These are phyloP conservation scores for Citrus unshiu DNA, from an alignment of 345 rosid species.

Conservation along the genomic window DNA sequence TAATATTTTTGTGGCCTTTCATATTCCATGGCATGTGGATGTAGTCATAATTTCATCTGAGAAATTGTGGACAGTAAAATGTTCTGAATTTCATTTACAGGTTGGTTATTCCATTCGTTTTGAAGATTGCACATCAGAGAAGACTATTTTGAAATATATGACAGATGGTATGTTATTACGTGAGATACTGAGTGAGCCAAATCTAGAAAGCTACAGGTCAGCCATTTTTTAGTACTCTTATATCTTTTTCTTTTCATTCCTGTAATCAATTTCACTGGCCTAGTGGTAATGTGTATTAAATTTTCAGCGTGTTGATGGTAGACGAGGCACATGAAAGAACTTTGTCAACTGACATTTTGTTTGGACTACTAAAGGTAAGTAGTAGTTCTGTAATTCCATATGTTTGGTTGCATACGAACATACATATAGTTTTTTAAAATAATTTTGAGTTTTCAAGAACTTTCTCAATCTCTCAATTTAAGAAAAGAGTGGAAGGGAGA, in stretches of 20 bases:
- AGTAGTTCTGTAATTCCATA: background rate
- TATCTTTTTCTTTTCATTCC: background rate
- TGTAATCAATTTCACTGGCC: background rate
- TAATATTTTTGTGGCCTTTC: background rate
- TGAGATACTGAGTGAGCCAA: conserved; percentile 94
- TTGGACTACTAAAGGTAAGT: conserved; percentile 91
- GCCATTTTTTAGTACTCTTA: background rate
- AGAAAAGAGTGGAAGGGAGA: background rate
- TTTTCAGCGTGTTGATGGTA: conserved; percentile 84
- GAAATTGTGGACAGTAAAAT: conserved; percentile 5
- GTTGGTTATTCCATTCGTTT: conserved; percentile 97
- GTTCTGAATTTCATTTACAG: conserved; percentile 34
- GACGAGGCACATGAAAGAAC: conserved; percentile 99
- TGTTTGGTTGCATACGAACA: background rate
- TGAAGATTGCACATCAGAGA: conserved; percentile 98
- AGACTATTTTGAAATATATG: conserved; percentile 90
- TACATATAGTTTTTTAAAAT: background rate
- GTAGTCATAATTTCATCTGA: background rate
- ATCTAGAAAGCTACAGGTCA: conserved; percentile 84
- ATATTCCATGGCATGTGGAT: background rate
- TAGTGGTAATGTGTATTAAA: conserved; percentile 15
- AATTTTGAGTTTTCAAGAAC: background rate
- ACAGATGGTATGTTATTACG: conserved; percentile 97
- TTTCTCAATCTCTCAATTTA: background rate
- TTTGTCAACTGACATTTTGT: conserved; percentile 89